Evolutionary conservation across 495 filamentous ascomycete genomes (phyloP), one percentile per base, ranked within the genome.

Genomic region (Halenospora varia): DNA sequence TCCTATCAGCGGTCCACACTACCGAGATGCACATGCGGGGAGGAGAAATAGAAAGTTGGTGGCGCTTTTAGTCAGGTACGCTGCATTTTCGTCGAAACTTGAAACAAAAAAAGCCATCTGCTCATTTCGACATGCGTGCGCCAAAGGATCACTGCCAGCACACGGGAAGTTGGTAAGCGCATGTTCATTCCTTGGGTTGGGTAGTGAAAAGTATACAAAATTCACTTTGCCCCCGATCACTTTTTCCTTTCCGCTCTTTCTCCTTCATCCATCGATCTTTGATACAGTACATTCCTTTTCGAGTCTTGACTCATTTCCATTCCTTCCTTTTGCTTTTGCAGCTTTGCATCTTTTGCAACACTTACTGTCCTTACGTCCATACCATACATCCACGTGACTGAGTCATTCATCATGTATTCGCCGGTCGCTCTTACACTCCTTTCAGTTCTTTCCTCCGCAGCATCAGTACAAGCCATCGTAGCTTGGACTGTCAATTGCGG

Each of bases 401-500:
- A 35, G 29, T 4, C 13, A 35, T 13, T 6, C 29, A 35, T 35
- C 29, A 35, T 35, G 29, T 35, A 35, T 35, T 35, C 29, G 29
- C 29, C 29, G 29, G 29, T 13, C 29, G 29, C 29, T 35, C 29
- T 35, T 35, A 35, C 29, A 35, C 29, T 35, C 29, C 29, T 35
- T 35, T 35, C 29, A 35, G 29, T 35, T 35, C 29, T 35, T 4
- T 35, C 29, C 29, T 35, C 29, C 29, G 29, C 29, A 6, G 29
- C 29, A 6, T 35, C 29, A 6, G 29, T 35, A 6, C 29, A 35
- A 35, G 29, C 29, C 29, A 35, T 24, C 20, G 9, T 19, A 6
- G 29, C 29, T 35, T 35, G 29, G 29, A 56, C 48, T 23, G 56
- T 62, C n/a, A 56, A 62, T 29, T 52, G 60, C 50, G 39, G 22